Evolutionary conservation across 1,139 yeast species (phyloP).

Genomic region (Diutina catenulata): DNA sequence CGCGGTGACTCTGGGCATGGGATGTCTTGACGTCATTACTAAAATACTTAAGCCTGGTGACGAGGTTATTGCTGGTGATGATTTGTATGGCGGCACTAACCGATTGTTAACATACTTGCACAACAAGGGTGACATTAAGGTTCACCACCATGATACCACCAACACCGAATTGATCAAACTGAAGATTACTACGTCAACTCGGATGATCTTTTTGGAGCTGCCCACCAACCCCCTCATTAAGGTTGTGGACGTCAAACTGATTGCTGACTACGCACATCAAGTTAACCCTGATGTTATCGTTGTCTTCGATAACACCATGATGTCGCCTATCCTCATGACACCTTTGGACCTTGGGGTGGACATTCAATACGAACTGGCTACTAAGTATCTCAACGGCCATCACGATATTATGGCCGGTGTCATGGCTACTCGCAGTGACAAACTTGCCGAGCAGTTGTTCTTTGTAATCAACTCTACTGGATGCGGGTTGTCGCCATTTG

Average conservation of each 20-base stretch:
- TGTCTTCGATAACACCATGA: slow-evolving; percentile 92
- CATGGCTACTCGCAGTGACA: slow-evolving; percentile 53
- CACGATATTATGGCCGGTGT: slow-evolving; percentile 96
- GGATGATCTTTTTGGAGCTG: slow-evolving; percentile 71
- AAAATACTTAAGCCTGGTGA: slow-evolving; percentile 66
- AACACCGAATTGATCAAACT: slow-evolving; percentile 46
- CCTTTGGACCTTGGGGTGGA: slow-evolving; percentile 84
- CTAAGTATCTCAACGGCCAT: slow-evolving; percentile 86
- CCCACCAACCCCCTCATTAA: slow-evolving; percentile 91
- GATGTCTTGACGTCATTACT: slow-evolving; percentile 76
- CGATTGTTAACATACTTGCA: slow-evolving; percentile 66
- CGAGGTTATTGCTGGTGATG: slow-evolving; percentile 86
- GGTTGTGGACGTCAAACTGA: slow-evolving; percentile 64
- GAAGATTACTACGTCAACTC: slow-evolving; percentile 41
- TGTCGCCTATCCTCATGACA: slow-evolving; percentile 78
- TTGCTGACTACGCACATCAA: slow-evolving; percentile 54
- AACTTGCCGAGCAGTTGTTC: slow-evolving; percentile 57
- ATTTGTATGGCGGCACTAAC: slow-evolving; percentile 87
- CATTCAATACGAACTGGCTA: slow-evolving; percentile 86
- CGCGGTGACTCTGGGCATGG: slow-evolving; percentile 89
- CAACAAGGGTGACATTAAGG: slow-evolving; percentile 54
- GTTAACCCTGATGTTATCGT: slow-evolving; percentile 59
- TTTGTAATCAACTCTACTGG: slow-evolving; percentile 84
- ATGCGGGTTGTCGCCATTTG: slow-evolving; percentile 84
- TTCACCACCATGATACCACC: slow-evolving; percentile 77